phyloP scores from a whole-genome alignment of 1,284 basidiomycete species.

The Puccinia hordei region DNA sequence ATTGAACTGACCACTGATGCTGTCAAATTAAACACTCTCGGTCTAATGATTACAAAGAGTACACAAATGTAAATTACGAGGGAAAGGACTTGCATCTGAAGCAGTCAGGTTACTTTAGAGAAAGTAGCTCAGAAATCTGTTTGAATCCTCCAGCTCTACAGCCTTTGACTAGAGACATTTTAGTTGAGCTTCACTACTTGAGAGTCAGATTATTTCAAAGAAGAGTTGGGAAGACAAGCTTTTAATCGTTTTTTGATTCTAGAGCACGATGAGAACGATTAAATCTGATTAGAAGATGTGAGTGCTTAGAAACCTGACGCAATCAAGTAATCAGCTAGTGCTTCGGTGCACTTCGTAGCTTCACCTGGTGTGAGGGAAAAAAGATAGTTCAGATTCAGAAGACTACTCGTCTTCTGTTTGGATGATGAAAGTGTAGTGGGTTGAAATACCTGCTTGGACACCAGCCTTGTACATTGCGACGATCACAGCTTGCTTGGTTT shows the following conservation, averaged over 20 bases:
- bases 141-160: too few relatives aligned
- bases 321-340: slow-evolving; percentile 78
- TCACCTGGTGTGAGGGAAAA: not conserved
- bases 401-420: not conserved
- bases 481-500: slow-evolving; percentile 84
- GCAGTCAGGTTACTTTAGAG: too few relatives aligned
- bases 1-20: too few relatives aligned
- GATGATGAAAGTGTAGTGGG: not conserved
- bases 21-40: too few relatives aligned
- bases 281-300: not conserved
- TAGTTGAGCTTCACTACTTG: not conserved
- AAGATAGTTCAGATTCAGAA: not conserved
- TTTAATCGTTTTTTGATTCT: not conserved
- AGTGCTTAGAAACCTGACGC: slow-evolving; percentile 61
- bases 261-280: not conserved
- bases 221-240: not conserved
- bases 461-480: slow-evolving; percentile 77
- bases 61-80: too few relatives aligned
- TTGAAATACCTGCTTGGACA: slow-evolving; percentile 55
- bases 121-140: too few relatives aligned
- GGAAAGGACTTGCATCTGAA: too few relatives aligned
- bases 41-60: too few relatives aligned
- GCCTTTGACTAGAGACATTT: too few relatives aligned
- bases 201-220: not conserved
- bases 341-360: slow-evolving; percentile 30